Base-by-base conservation (phyloP, 306 rosid genomes). In the Prunus fruticosa region DNA sequence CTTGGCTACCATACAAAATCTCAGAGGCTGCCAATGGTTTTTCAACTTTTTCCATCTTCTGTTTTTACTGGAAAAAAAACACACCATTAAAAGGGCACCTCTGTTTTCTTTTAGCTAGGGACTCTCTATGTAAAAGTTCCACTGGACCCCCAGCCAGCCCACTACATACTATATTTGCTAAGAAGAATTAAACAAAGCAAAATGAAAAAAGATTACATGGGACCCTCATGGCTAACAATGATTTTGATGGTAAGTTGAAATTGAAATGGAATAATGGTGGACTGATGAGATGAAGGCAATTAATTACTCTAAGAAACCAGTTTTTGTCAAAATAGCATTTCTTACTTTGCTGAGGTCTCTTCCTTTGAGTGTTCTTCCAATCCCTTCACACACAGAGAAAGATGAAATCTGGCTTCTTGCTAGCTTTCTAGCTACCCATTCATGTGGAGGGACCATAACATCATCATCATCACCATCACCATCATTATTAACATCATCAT, bases 261-360 rank as follows among this genome's bases (percentile, higher is more conserved):
- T 38, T 6, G 9, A 38, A 38, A 38, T 38, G 1, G 43, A 38
- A 38, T 38, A 7, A 38, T 38, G 43, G 43, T 38, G 43, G 43
- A 38, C 43, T 6, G 43, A 38, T 1, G 43, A 38, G 43, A 38
- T 38, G 43, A 38, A 38, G 43, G 43, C 9, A 58, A 62, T 14
- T 30, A 62, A 53, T 78, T 85, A 91, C 91, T 90, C 98, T 15
- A 94, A 79, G 86, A 94, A 94, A 57, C 98, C 98, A 74, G 98
- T 94, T 86, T 94, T 90, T 53, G 91, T 85, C 84, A 90, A 81
- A 83, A 94, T 76, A 68, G 90, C 85, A 84, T 94, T 84, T 69
- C 98, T 92, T 52, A 94, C 91, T 84, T 89, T 94, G 88, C 96
- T 94, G 50, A 94, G 93, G 86, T 94, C 98, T 84, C 98, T 90